A percentile compares a stretch with the other conserved stretches of the same genome.
These are phyloP conservation scores for Megacollybia marginata DNA, from an alignment of 768 basidiomycete genomes.

Conservation along the genomic window DNA sequence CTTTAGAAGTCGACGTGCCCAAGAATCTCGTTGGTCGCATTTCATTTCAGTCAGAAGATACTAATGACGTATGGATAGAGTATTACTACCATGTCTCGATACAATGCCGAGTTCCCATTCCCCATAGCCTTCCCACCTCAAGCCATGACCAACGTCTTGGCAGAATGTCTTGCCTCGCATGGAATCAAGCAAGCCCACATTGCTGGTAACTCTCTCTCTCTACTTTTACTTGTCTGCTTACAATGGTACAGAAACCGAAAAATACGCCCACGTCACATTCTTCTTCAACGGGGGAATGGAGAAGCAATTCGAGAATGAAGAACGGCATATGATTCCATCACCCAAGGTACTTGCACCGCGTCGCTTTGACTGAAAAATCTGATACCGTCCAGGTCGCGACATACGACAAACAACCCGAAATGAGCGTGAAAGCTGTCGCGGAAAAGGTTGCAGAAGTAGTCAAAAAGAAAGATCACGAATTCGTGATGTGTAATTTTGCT, in stretches of 20 bases:
- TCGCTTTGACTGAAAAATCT: too few species aligned
- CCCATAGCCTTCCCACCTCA: slow-evolving; percentile 89
- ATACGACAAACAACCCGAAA: slow-evolving; percentile 85
- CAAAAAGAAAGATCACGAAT: slow-evolving; percentile 61
- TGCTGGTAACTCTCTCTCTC: slow-evolving; percentile 45
- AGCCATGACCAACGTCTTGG: slow-evolving; percentile 88
- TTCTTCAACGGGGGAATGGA: slow-evolving; percentile 98
- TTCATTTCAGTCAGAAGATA: background rate
- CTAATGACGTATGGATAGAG: slow-evolving; percentile 31
- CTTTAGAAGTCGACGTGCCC: slow-evolving; percentile 76
- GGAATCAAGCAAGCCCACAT: slow-evolving; percentile 84
- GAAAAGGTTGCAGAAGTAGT: slow-evolving; percentile 90
- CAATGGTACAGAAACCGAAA: slow-evolving; percentile 70
- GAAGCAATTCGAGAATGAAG: slow-evolving; percentile 80
- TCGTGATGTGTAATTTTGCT: slow-evolving; percentile 97
- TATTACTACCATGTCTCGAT: slow-evolving; percentile 91
- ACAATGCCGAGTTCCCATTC: slow-evolving; percentile 90
- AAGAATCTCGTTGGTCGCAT: slow-evolving; percentile 58
- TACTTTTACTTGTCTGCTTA: background rate
- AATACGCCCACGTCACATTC: slow-evolving; percentile 96
- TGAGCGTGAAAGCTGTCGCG: slow-evolving; percentile 85
- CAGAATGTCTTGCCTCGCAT: slow-evolving; percentile 80
- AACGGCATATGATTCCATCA: slow-evolving; percentile 82
- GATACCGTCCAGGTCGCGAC: slow-evolving; percentile 39
- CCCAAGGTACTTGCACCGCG: slow-evolving; percentile 54